Base-by-base conservation (phyloP, 371 early-diverging fungal species). In the Haplosporangium sp. region DNA sequence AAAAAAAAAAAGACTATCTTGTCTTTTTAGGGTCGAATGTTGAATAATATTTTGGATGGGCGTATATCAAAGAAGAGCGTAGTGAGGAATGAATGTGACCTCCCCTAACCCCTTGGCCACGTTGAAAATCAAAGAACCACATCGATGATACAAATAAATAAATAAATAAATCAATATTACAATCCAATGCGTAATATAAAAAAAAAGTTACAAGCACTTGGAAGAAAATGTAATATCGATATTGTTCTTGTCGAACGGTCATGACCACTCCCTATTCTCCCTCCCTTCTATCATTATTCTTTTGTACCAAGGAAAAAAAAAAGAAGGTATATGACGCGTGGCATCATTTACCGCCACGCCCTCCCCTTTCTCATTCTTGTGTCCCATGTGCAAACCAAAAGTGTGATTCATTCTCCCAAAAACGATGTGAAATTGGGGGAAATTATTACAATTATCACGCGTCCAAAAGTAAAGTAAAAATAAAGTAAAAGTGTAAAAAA, bases 61-160 rank as follows among this genome's bases (percentile, higher is more conserved):
- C 57, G 57, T 44, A 55, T 8, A 52, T 1, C 44, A 34, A 7
- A 65, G 34, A 53, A 19, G 55, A 38, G 40, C 27, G 4, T 19
- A 20, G 55, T n/a, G 27, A 39, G 53, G 52, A 44, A 19, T 40
- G 45, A 57, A 65, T 65, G 65, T 57, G 65, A 65, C 57, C 57
- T 65, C 55, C 27, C 27, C 65, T 40, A 17, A 13, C 57, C 65
- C 65, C 56, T 65, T 45, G 65, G 57, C 65, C 64, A 65, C 57
- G 65, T 65, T 65, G 65, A 57, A 53, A 53, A 10, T 53, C 6
- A 44, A 57, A 44, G 65, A 57, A 65, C 56, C 65, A 65, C 65
- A 65, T 57, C 56, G 8, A 61, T 57, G 27, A 27, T 27, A 27
- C 27, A 35, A 27, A 15, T 35, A 57, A 57, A 56, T 20, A 15